Evolutionary conservation across 2,329 filamentous ascomycete species (phyloP).

Genomic region (Verticillium tricorpus): DNA sequence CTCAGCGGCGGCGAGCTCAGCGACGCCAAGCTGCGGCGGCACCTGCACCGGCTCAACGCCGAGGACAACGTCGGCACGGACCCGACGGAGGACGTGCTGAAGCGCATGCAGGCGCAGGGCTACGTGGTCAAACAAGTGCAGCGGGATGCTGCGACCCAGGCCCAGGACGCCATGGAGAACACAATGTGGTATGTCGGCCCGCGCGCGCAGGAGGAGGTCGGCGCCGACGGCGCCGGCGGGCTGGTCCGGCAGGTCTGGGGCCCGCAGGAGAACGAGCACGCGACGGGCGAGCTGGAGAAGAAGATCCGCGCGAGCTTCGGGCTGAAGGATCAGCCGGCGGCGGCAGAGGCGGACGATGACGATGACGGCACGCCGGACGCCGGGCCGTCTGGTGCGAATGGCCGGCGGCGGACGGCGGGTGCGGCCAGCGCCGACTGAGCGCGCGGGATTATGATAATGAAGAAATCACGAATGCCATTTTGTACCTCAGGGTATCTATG

Average conservation of each 20-base stretch:
- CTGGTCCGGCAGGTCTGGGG: constrained; percentile 62
- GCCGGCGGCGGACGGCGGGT: constrained; percentile 11
- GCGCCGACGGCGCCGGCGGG: constrained; percentile 67
- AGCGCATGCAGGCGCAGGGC: constrained; percentile 72
- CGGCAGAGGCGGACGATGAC: constrained; percentile 15
- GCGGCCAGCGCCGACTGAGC: neutral
- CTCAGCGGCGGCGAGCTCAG: constrained; percentile 69
- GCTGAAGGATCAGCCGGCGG: constrained; percentile 26
- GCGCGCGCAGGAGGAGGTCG: constrained; percentile 80
- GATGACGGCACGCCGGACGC: constrained; percentile 15
- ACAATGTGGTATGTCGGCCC: constrained; percentile 82
- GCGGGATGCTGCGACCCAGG: constrained; percentile 37
- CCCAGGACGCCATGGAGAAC: constrained; percentile 64
- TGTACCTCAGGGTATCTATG: constrained; percentile 16
- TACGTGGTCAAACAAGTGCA: constrained; percentile 78
- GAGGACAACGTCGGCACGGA: constrained; percentile 70
- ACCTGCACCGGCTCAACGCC: constrained; percentile 70
- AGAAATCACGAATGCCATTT: neutral
- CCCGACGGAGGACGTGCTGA: constrained; percentile 70
- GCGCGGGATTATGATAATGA: neutral
- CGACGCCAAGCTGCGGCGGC: constrained; percentile 74
- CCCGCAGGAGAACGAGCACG: constrained; percentile 33
- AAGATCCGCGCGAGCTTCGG: constrained; percentile 60
- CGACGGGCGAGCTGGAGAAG: constrained; percentile 50
- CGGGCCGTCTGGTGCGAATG: constrained; percentile 5